These are phyloP conservation scores for Arthrobotrys sinensis DNA, from an alignment of 2,329 filamentous ascomycete genomes.

Conservation along the genomic window DNA sequence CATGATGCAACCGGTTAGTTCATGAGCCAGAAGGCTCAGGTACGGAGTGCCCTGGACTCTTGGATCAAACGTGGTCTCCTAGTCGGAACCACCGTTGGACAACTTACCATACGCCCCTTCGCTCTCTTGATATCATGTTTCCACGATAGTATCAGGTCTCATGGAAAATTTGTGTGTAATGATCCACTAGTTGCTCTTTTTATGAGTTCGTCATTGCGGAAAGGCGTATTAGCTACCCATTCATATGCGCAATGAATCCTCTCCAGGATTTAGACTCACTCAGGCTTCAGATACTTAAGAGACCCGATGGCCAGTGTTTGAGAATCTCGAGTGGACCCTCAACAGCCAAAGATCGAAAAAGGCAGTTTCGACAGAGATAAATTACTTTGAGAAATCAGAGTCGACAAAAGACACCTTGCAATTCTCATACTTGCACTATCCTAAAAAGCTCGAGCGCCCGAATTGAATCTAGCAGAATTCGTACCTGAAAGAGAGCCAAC, in stretches of 20 bases:
- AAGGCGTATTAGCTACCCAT: constrained; percentile 43
- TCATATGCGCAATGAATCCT: constrained; percentile 45
- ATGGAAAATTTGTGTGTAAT: constrained; percentile 40
- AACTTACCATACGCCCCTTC: constrained; percentile 26
- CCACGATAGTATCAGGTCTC: constrained; percentile 39
- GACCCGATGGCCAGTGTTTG: constrained; percentile 37
- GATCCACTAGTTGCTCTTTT: constrained; percentile 42
- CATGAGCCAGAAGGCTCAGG: constrained; percentile 38
- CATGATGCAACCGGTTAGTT: constrained; percentile 49
- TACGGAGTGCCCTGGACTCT: constrained; percentile 45
- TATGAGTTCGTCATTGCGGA: constrained; percentile 35
- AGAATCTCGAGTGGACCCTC: constrained; percentile 21
- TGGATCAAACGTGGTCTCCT: constrained; percentile 31
- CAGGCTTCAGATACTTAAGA: constrained; percentile 53
- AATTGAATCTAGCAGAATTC: constrained; percentile 22
- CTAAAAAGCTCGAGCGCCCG: constrained; percentile 22
- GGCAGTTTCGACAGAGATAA: constrained; percentile 15
- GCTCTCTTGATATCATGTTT: constrained; percentile 48
- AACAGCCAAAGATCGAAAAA: constrained; percentile 22
- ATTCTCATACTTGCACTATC: neutral
- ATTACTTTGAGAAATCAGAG: constrained; percentile 23
- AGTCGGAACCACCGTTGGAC: constrained; percentile 48
- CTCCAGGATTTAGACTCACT: constrained; percentile 52
- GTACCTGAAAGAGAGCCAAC: constrained; percentile 21
- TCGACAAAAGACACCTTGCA: constrained; percentile 27